These are phyloP conservation scores for Handroanthus guayacan DNA, from an alignment of 257 asterid genomes.

Conservation along the genomic window DNA sequence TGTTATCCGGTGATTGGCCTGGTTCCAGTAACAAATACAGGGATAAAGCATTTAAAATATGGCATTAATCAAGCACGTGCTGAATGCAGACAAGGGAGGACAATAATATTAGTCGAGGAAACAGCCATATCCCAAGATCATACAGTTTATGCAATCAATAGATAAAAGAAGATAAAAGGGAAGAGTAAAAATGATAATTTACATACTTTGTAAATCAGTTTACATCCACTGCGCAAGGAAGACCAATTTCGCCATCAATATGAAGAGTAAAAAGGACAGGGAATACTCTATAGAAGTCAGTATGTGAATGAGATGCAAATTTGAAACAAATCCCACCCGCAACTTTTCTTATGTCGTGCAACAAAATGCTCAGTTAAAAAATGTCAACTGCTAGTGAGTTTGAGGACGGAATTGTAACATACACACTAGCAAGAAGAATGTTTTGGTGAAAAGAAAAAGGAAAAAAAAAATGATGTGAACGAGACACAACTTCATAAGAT, in stretches of 20 bases:
- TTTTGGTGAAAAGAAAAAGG: not conserved
- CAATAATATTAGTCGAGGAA: too few species aligned
- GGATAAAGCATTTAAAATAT: conserved; percentile 26
- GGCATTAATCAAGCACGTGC: conserved; percentile 11
- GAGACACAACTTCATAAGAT: not conserved
- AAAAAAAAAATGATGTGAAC: not conserved
- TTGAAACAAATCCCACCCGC: not conserved
- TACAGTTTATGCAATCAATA: not conserved
- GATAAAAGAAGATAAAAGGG: too few species aligned
- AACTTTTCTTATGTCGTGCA: not conserved
- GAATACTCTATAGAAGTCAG: not conserved
- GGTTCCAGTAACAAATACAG: conserved; percentile 39
- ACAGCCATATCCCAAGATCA: not conserved
- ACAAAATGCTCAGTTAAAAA: not conserved
- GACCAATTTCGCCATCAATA: not conserved
- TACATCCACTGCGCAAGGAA: not conserved
- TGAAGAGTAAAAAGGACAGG: not conserved
- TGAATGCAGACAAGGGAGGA: too few species aligned
- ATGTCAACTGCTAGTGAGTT: conserved; percentile 14
- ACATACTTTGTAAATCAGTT: not conserved
- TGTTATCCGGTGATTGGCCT: conserved; percentile 88
- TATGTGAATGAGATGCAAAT: not conserved
- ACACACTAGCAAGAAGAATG: not conserved
- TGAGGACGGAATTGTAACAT: not conserved
- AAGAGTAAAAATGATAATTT: too few species aligned